Conservation (phyloP, 2,329 filamentous ascomycete species). For the Rosellinia necatrix region DNA sequence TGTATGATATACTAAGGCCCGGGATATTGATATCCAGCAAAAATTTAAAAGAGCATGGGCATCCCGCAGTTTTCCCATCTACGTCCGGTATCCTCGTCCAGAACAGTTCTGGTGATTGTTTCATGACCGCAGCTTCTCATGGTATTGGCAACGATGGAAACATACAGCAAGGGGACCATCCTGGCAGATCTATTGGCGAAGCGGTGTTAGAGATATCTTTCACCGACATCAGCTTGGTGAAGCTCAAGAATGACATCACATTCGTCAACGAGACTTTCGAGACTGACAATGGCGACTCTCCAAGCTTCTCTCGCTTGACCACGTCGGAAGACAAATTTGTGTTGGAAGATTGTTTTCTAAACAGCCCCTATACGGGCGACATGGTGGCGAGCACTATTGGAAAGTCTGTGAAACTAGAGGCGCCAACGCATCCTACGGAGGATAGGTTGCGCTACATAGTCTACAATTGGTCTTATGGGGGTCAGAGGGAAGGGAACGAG, state of each 20-base stretch:
- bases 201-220: slow-evolving; percentile 11
- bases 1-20: slow-evolving; percentile 14
- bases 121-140: slow-evolving; percentile 21
- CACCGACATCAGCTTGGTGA: slow-evolving; percentile 14
- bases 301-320: slow-evolving; percentile 6
- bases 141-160: slow-evolving; percentile 8
- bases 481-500: slow-evolving; percentile 15
- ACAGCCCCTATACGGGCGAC: slow-evolving; percentile 19
- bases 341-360: slow-evolving; percentile 8
- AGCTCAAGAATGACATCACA: slow-evolving; percentile 2
- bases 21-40: slow-evolving; percentile 14
- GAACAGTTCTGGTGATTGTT: slow-evolving; percentile 5
- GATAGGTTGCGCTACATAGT: slow-evolving; percentile 3
- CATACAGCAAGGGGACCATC: slow-evolving; percentile 2
- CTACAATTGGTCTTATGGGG: slow-evolving; percentile 18
- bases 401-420: slow-evolving; percentile 12
- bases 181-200: slow-evolving; percentile 6
- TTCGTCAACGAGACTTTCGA: slow-evolving; percentile 20
- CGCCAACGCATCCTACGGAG: not conserved
- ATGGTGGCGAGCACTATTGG: slow-evolving; percentile 7
- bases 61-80: slow-evolving; percentile 7
- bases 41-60: not conserved
- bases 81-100: slow-evolving; percentile 18
- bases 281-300: not conserved
- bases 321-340: slow-evolving; percentile 9